phyloP scores from a whole-genome alignment of 163 green algal genomes.

The Chloromonas sp. region DNA sequence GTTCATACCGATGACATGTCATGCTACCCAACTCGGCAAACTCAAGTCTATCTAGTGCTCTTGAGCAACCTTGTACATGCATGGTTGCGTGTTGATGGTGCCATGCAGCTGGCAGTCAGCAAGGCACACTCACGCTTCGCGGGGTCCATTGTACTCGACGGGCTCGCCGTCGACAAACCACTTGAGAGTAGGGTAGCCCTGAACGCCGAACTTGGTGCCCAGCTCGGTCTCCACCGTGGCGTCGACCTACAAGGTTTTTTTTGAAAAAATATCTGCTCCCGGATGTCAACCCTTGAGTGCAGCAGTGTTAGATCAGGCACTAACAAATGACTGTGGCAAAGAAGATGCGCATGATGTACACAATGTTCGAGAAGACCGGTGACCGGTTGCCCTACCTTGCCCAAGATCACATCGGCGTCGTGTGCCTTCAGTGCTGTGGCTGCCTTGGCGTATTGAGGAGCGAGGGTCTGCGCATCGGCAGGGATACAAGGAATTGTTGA shows the following conservation, averaged over 20 bases:
- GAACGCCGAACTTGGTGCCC: conserved; percentile 55
- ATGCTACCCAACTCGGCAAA: too few relatives aligned
- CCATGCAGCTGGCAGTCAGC: too few relatives aligned
- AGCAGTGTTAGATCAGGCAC: neutral
- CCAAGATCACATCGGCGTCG: conserved; percentile 54
- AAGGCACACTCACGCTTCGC: conserved; percentile 49
- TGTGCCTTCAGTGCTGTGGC: conserved; percentile 60
- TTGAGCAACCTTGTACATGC: too few relatives aligned
- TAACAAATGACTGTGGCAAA: neutral
- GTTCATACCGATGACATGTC: too few relatives aligned
- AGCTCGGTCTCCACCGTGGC: conserved; percentile 69
- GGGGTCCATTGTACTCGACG: conserved; percentile 63
- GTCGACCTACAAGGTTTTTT: conserved; percentile 54
- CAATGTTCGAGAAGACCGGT: neutral
- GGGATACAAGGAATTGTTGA: neutral
- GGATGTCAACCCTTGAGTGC: neutral
- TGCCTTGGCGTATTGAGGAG: conserved; percentile 68
- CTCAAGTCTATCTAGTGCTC: too few relatives aligned
- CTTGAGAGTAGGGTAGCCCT: conserved; percentile 85
- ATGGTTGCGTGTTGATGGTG: too few relatives aligned
- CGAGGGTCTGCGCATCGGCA: conserved; percentile 44
- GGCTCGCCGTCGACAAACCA: conserved; percentile 82
- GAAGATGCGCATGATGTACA: neutral
- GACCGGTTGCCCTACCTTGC: conserved; percentile 49
- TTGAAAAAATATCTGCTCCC: neutral